Percentiles rank a stretch among this genome's conserved stretches.
Evolutionary conservation across 2,329 filamentous ascomycete genomes (phyloP).

Genomic region (Neophaeococcomyces aloes): DNA sequence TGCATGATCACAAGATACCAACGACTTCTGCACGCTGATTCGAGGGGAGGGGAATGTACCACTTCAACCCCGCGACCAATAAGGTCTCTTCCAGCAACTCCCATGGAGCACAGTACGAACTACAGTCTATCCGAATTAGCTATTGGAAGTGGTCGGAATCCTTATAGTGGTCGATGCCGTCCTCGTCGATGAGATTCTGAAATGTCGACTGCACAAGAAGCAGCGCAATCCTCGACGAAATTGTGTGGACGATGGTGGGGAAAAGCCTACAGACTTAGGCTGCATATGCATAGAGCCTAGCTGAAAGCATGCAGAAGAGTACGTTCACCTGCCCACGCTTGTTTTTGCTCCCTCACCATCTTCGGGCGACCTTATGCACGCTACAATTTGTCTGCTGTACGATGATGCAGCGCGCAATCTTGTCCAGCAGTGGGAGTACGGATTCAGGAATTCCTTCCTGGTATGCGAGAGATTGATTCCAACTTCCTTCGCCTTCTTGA

Average conservation of each 20-base stretch:
- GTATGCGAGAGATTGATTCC: slow-evolving; percentile 7
- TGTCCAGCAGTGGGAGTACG: slow-evolving; percentile 3
- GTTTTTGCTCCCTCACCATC: slow-evolving; percentile 3
- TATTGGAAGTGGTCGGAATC: slow-evolving; percentile 3
- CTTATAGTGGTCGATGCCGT: slow-evolving; percentile 1
- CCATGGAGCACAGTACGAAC: not conserved
- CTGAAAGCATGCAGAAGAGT: slow-evolving; percentile 4
- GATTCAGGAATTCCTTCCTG: not conserved
- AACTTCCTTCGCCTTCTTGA: not conserved
- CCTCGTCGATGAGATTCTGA: not conserved
- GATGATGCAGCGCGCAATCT: slow-evolving; percentile 8
- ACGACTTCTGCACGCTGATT: slow-evolving; percentile 14
- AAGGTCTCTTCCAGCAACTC: slow-evolving; percentile 2
- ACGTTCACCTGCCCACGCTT: slow-evolving; percentile 1
- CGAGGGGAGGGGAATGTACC: slow-evolving; percentile 9
- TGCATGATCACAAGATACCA: slow-evolving; percentile 15
- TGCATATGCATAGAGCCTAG: slow-evolving; percentile 8
- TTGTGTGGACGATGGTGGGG: slow-evolving; percentile 3
- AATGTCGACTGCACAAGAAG: not conserved
- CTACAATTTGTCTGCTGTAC: slow-evolving; percentile 4
- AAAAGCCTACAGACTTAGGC: not conserved
- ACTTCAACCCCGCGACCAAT: slow-evolving; percentile 2
- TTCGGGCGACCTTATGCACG: not conserved
- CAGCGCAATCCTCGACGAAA: not conserved
- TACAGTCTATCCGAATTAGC: not conserved